Evolutionary conservation across 1,284 basidiomycete species (phyloP).

Genomic region (Pseudozyma pruni): DNA sequence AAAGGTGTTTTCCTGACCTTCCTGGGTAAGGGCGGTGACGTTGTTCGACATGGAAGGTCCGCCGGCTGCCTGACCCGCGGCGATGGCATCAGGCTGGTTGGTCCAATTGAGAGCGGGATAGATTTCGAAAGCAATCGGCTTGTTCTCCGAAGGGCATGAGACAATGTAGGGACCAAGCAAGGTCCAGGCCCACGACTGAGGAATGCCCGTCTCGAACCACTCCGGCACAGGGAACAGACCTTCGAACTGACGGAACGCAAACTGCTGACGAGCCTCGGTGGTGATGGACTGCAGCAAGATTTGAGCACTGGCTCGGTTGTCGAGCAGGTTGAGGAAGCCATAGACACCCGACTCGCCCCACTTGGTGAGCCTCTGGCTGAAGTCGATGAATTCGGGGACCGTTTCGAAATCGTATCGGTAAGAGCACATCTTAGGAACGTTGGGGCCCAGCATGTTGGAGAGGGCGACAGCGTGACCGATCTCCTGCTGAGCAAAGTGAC

Average conservation of each 20-base stretch:
- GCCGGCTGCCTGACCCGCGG: slow-evolving; percentile 43
- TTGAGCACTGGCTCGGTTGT: slow-evolving; percentile 52
- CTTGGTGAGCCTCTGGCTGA: slow-evolving; percentile 49
- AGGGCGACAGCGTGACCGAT: slow-evolving; percentile 53
- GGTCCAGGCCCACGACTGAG: slow-evolving; percentile 60
- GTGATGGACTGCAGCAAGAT: slow-evolving; percentile 57
- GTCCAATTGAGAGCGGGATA: slow-evolving; percentile 51
- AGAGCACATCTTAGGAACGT: slow-evolving; percentile 50
- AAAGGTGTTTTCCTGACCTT: slow-evolving; percentile 42
- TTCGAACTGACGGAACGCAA: slow-evolving; percentile 48
- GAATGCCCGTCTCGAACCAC: slow-evolving; percentile 59
- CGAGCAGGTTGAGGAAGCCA: slow-evolving; percentile 51
- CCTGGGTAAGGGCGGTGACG: slow-evolving; percentile 44
- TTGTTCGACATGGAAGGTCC: slow-evolving; percentile 55
- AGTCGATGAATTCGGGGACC: slow-evolving; percentile 52
- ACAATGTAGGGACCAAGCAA: slow-evolving; percentile 50
- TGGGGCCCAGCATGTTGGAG: slow-evolving; percentile 52
- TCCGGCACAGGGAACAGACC: slow-evolving; percentile 48
- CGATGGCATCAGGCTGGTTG: slow-evolving; percentile 48
- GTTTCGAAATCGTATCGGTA: slow-evolving; percentile 52
- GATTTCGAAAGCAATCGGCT: slow-evolving; percentile 51
- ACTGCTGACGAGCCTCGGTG: slow-evolving; percentile 57
- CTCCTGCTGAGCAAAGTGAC: slow-evolving; percentile 57
- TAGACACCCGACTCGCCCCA: slow-evolving; percentile 58
- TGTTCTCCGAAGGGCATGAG: slow-evolving; percentile 46